Percentiles rank a stretch among this genome's conserved stretches.
These are phyloP conservation scores for Aspergillus costaricaensis DNA, from an alignment of 2,329 filamentous ascomycete genomes.

Conservation along the genomic window DNA sequence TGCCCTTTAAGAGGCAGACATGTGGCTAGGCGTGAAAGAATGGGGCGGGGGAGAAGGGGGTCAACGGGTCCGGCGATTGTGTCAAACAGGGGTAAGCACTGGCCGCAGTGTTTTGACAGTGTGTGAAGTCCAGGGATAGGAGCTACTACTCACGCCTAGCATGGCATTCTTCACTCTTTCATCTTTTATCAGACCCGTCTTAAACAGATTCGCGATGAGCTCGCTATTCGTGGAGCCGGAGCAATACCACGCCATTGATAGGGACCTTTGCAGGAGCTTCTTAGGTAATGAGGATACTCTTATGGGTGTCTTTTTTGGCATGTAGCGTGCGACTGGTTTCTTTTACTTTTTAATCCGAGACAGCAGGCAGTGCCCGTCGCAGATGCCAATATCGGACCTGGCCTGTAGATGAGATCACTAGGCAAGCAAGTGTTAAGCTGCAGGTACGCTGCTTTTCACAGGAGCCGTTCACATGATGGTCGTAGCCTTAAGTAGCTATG, in stretches of 20 bases:
- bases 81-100: background rate
- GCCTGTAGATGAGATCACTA: background rate
- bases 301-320: conserved; percentile 11
- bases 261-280: conserved; percentile 14
- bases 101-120: background rate
- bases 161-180: conserved; percentile 77
- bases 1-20: background rate
- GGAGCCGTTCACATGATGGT: too few relatives aligned
- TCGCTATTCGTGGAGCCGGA: conserved; percentile 72
- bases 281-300: background rate
- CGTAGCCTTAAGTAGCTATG: too few relatives aligned
- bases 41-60: background rate
- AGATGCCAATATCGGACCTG: background rate
- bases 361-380: background rate
- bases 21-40: background rate
- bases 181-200: conserved; percentile 71
- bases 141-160: conserved; percentile 57
- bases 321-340: conserved; percentile 1
- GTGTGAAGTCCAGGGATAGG: background rate
- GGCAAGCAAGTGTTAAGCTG: background rate
- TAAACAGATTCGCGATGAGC: conserved; percentile 76
- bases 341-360: background rate
- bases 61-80: background rate
- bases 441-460: too few relatives aligned
- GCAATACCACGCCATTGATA: conserved; percentile 84